These are phyloP conservation scores for Debaryomyces subglobosus DNA, from an alignment of 1,139 yeast species.

Conservation along the genomic window DNA sequence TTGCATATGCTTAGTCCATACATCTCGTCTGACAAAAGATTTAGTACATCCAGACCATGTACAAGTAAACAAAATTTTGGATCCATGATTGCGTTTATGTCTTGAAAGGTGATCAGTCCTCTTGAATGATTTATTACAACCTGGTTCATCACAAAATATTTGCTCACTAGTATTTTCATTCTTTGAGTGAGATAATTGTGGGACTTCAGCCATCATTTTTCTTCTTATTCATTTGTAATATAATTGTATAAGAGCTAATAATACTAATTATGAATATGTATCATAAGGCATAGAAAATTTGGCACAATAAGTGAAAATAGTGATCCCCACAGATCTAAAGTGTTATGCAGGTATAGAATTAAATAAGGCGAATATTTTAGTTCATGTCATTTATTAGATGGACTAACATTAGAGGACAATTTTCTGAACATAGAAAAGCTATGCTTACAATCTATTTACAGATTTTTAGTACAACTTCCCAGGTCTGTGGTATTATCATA, in stretches of 20 bases:
- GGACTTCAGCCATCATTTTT: neutral
- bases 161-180: neutral
- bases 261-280: too few species aligned
- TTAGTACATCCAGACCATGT: constrained; percentile 33
- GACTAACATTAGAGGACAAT: too few species aligned
- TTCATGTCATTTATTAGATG: too few species aligned
- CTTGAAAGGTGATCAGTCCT: constrained; percentile 41
- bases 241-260: neutral
- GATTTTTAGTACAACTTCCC: too few species aligned
- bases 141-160: constrained; percentile 17
- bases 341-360: too few species aligned
- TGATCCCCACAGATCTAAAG: too few species aligned
- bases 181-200: neutral
- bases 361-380: too few species aligned
- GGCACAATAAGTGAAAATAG: too few species aligned
- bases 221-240: neutral
- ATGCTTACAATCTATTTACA: too few species aligned
- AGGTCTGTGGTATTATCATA: too few species aligned
- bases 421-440: too few species aligned
- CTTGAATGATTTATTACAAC: constrained; percentile 36
- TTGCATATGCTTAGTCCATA: constrained; percentile 35
- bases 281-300: too few species aligned
- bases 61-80: constrained; percentile 28
- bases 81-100: constrained; percentile 42
- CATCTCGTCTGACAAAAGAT: constrained; percentile 37